Evolutionary conservation across 805 yeast genomes (phyloP).

Genomic region (Yarrowia sp.): DNA sequence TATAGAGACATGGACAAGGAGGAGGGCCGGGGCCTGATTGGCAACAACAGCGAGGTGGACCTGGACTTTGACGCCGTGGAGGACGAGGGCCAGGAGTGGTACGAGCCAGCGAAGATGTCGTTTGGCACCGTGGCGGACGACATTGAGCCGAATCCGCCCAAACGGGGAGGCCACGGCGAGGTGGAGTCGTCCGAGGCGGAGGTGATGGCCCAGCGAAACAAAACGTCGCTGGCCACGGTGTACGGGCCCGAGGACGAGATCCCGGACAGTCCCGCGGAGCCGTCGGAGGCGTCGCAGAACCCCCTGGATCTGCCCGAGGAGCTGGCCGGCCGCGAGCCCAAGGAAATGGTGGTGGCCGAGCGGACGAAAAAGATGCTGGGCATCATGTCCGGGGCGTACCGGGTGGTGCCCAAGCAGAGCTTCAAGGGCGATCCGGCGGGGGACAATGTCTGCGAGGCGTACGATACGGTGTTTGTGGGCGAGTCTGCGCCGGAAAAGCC

Average conservation of each 20-base stretch:
- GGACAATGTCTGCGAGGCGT: slow-evolving; percentile 3
- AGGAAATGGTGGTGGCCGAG: slow-evolving; percentile 6
- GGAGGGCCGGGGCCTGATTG: slow-evolving; percentile 18
- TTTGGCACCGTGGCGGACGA: neutral
- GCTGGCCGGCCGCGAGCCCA: neutral
- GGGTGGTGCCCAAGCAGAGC: slow-evolving; percentile 1
- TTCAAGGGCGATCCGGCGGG: slow-evolving; percentile 1
- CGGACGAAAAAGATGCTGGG: slow-evolving; percentile 19
- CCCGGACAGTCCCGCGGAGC: neutral
- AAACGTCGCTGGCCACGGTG: slow-evolving; percentile 2
- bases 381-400: slow-evolving; percentile 18
- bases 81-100: slow-evolving; percentile 19
- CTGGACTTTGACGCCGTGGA: slow-evolving; percentile 17
- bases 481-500: neutral
- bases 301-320: slow-evolving; percentile 1
- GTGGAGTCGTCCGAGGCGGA: neutral
- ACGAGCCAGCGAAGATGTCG: neutral
- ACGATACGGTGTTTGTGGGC: slow-evolving; percentile 14
- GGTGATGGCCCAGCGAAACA: neutral
- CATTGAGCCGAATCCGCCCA: neutral
- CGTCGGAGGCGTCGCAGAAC: slow-evolving; percentile 13
- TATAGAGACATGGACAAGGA: slow-evolving; percentile 21
- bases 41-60: slow-evolving; percentile 15
- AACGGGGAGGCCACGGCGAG: neutral
- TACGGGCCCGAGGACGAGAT: neutral